Evolutionary conservation across 2,329 filamentous ascomycete genomes (phyloP).

Genomic region (Hypoxylon sp.): DNA sequence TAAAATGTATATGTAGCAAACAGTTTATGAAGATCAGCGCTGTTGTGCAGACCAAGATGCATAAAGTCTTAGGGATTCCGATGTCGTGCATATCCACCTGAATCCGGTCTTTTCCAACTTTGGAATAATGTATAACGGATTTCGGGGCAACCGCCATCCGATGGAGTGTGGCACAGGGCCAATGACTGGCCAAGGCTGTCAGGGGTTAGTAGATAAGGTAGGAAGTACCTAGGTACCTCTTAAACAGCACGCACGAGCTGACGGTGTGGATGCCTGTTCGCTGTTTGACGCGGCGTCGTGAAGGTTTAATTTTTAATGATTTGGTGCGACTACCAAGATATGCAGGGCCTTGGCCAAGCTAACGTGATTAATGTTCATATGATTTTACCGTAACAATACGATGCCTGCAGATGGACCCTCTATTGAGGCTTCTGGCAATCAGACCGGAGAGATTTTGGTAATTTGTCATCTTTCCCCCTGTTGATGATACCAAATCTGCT

Average conservation of each 20-base stretch:
- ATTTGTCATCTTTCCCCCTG: conserved; percentile 28
- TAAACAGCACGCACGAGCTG: neutral
- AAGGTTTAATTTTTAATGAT: conserved; percentile 11
- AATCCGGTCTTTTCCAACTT: too few species aligned
- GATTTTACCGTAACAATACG: conserved; percentile 20
- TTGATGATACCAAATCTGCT: conserved; percentile 31
- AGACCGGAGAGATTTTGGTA: conserved; percentile 50
- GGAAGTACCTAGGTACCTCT: conserved; percentile 10
- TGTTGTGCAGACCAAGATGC: neutral
- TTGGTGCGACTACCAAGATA: neutral
- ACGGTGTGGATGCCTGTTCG: conserved; percentile 17
- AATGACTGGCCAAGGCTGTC: neutral
- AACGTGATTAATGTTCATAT: conserved; percentile 8
- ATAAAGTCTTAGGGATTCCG: neutral
- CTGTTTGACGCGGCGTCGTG: conserved; percentile 7
- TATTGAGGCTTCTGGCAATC: conserved; percentile 33
- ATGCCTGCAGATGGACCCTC: conserved; percentile 47
- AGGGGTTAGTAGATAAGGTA: neutral
- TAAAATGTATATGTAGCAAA: conserved; percentile 4
- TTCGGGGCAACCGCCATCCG: conserved; percentile 15
- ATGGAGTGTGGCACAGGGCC: neutral
- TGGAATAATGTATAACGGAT: neutral
- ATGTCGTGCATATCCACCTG: neutral
- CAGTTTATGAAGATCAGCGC: neutral
- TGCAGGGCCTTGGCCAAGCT: neutral